Base-by-base conservation (phyloP, 208 protist species). In the Trypanosoma theileri region DNA sequence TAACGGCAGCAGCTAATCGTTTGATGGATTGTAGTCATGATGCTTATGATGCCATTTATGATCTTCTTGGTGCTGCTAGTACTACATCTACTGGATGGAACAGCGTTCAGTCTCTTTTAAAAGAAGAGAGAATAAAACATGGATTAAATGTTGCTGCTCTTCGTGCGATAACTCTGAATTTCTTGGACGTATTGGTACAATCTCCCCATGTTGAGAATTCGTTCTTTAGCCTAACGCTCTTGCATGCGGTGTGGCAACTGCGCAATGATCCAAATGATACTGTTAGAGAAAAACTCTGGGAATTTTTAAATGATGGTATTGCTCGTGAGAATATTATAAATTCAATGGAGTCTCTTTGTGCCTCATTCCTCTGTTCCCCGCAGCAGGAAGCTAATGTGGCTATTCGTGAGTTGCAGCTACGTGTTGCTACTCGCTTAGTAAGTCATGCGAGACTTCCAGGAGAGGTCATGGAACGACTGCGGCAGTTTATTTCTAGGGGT, bases 201-300 rank as follows among this genome's bases (percentile, higher is more conserved):
- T 89, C 82, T 11, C 55, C 82, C 22, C 79, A 82, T 53, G 70
- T 88, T n/a, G 72, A 70, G 7, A 69, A 73, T 24, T 63, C 62
- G 22, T 76, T 76, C 57, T 76, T 93, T 66, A 66, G 71, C 0
- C 51, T 69, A 9, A 59, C 66, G 22, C 28, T 84, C 19, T 17
- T 94, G 24, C 66, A 70, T 50, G 77, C 85, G 9, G 86, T 71
- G 9, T 94, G 89, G 86, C 61, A 82, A 52, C 69, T 84, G 7
- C 76, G 73, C 40, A 70, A 53, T 22, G 63, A 68, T 24, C 76
- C 68, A 10, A 79, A 91, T 53, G 86, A 85, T 44, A 48, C 58
- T 14, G 75, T 89, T 12, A 84, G 84, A 13, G 64, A 85, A 9
- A 80, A 67, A 9, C 62, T 91, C 1, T 94, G 88, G 88, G 24